Evolutionary conservation across 2,329 filamentous ascomycete genomes (phyloP).

Genomic region (Byssothecium circinans): DNA sequence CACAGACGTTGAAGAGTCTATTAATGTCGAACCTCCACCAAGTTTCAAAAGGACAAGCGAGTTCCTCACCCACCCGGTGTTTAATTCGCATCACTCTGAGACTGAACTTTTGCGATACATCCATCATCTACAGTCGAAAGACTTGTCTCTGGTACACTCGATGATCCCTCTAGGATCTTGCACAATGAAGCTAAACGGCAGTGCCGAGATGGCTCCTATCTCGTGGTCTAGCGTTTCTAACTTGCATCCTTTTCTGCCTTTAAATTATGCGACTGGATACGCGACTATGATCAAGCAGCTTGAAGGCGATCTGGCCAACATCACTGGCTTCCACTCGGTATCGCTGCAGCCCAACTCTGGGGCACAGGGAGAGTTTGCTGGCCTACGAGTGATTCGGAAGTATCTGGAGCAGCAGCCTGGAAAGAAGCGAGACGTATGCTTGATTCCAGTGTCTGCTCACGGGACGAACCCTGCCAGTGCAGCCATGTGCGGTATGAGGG

Average conservation of each 20-base stretch:
- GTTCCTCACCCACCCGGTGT: constrained; percentile 87
- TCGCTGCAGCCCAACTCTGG: constrained; percentile 95
- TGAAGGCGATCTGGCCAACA: constrained; percentile 73
- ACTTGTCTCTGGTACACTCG: constrained; percentile 89
- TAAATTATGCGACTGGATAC: constrained; percentile 68
- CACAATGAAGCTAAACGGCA: constrained; percentile 97
- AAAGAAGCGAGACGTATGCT: constrained; percentile 81
- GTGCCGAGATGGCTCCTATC: constrained; percentile 88
- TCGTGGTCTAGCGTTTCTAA: constrained; percentile 74
- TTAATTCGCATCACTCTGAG: constrained; percentile 93
- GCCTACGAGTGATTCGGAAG: constrained; percentile 82
- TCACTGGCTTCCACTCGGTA: constrained; percentile 88
- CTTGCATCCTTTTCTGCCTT: constrained; percentile 78
- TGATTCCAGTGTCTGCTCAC: constrained; percentile 93
- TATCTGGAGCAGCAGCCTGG: constrained; percentile 70
- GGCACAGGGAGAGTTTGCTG: constrained; percentile 92
- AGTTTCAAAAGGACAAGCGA: constrained; percentile 68
- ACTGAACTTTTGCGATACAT: constrained; percentile 94
- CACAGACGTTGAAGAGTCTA: constrained; percentile 13
- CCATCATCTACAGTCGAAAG: constrained; percentile 88
- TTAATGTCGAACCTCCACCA: constrained; percentile 48
- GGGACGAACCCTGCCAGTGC: constrained; percentile 95
- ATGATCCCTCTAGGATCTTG: constrained; percentile 98
- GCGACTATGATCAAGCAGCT: constrained; percentile 69
- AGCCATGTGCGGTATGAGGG: constrained; percentile 93